Evolutionary conservation across 805 yeast species (phyloP).

Genomic region (Diddensiella santjacobensis): DNA sequence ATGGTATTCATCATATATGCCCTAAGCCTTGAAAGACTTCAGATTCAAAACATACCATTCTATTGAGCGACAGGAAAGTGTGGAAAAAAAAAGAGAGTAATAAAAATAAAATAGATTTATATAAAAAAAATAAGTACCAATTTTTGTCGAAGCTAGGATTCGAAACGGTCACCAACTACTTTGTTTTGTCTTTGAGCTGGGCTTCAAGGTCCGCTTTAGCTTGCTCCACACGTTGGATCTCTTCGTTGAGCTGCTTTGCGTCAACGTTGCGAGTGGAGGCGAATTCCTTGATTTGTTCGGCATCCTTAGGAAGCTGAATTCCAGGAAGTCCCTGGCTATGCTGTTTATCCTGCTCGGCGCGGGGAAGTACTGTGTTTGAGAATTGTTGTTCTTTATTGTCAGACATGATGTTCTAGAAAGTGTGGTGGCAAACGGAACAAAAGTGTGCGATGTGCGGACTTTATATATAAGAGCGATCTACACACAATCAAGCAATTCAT

Average conservation of each 20-base stretch:
- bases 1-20: background rate
- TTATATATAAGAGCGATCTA: too few species aligned
- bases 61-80: too few species aligned
- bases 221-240: constrained; percentile 31
- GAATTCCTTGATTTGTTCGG: constrained; percentile 65
- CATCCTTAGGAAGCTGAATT: constrained; percentile 57
- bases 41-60: too few species aligned
- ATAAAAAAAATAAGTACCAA: too few species aligned
- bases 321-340: constrained; percentile 40
- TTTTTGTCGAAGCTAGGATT: background rate
- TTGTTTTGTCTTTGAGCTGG: background rate
- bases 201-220: constrained; percentile 13
- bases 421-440: constrained; percentile 7
- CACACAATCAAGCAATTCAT: too few species aligned
- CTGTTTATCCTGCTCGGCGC: constrained; percentile 25
- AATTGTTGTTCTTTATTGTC: constrained; percentile 20
- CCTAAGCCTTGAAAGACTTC: too few species aligned
- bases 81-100: too few species aligned
- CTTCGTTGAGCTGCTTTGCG: constrained; percentile 52
- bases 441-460: too few species aligned
- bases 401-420: constrained; percentile 16
- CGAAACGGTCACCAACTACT: background rate
- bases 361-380: constrained; percentile 34
- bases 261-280: constrained; percentile 52
- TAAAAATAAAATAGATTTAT: too few species aligned